Percentiles rank a stretch among this genome's conserved stretches.
Conservation (phyloP, 2,329 filamentous ascomycete species). For the Colletotrichum lini region DNA sequence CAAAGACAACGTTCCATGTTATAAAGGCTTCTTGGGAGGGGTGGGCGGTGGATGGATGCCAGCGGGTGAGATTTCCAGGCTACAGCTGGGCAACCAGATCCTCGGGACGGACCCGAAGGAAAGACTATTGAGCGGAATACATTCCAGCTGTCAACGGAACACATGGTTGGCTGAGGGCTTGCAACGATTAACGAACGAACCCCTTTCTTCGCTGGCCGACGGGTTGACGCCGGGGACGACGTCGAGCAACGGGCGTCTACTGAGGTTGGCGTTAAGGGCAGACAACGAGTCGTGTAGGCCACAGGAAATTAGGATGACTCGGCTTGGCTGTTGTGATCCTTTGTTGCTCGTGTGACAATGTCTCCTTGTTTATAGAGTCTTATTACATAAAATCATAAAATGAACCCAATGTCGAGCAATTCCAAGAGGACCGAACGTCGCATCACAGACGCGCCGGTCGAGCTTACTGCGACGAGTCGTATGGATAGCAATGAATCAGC, state of each 20-base stretch:
- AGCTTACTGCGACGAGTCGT: background rate
- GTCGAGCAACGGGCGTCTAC: slow-evolving; percentile 9
- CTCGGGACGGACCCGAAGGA: slow-evolving; percentile 19
- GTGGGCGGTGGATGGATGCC: background rate
- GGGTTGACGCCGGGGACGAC: background rate
- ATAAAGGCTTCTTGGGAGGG: slow-evolving; percentile 16
- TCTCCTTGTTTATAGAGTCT: background rate
- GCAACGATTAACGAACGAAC: background rate
- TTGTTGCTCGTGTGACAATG: background rate
- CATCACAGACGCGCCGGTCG: slow-evolving; percentile 9
- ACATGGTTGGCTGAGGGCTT: background rate
- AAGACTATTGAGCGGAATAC: background rate
- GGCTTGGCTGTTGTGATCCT: background rate
- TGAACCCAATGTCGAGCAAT: background rate
- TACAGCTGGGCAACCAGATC: slow-evolving; percentile 23
- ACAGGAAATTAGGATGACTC: background rate
- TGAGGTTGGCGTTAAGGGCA: slow-evolving; percentile 8
- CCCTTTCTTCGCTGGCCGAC: background rate
- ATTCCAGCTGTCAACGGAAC: slow-evolving; percentile 14
- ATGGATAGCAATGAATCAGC: background rate
- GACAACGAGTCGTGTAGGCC: slow-evolving; percentile 2
- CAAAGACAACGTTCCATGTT: slow-evolving; percentile 25
- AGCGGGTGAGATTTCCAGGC: background rate
- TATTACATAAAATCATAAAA: background rate
- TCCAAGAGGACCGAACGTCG: background rate